Conservation (phyloP, 257 asterid species). For the Anisodus tanguticus region DNA sequence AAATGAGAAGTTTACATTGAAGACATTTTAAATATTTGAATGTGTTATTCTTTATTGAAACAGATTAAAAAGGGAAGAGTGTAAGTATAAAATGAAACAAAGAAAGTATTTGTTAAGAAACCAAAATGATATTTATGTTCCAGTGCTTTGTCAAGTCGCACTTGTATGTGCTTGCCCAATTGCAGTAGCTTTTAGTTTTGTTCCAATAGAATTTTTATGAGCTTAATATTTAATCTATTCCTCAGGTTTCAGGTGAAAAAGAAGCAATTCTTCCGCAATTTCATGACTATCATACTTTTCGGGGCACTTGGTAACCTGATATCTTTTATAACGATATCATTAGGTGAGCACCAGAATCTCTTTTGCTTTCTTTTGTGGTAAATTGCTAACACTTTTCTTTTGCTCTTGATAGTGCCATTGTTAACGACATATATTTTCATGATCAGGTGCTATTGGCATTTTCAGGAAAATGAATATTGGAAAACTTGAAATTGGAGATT, state of each 20-base stretch:
- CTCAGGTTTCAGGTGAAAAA: slow-evolving; percentile 96
- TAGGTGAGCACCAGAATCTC: slow-evolving; percentile 54
- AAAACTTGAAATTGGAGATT: slow-evolving; percentile 75
- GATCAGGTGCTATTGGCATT: slow-evolving; percentile 70
- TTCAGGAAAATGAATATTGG: slow-evolving; percentile 67
- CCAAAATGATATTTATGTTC: too few relatives aligned
- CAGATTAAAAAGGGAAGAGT: too few relatives aligned
- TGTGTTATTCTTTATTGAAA: too few relatives aligned
- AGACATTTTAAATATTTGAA: too few relatives aligned
- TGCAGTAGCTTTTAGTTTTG: too few relatives aligned
- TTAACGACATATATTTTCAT: not conserved
- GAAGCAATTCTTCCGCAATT: slow-evolving; percentile 97
- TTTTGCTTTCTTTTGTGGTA: slow-evolving; percentile 8
- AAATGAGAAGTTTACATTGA: too few relatives aligned
- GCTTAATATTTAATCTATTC: not conserved
- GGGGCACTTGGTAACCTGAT: slow-evolving; percentile 94
- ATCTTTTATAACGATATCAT: slow-evolving; percentile 77
- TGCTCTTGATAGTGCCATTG: not conserved
- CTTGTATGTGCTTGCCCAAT: too few relatives aligned
- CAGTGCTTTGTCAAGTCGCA: too few relatives aligned
- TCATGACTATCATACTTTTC: slow-evolving; percentile 80
- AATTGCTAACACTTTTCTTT: not conserved
- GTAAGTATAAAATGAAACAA: too few relatives aligned
- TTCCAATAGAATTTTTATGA: not conserved
- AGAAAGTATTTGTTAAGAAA: too few relatives aligned